Base-by-base conservation (phyloP, 2,329 filamentous ascomycete species). In the Ciborinia camelliae region DNA sequence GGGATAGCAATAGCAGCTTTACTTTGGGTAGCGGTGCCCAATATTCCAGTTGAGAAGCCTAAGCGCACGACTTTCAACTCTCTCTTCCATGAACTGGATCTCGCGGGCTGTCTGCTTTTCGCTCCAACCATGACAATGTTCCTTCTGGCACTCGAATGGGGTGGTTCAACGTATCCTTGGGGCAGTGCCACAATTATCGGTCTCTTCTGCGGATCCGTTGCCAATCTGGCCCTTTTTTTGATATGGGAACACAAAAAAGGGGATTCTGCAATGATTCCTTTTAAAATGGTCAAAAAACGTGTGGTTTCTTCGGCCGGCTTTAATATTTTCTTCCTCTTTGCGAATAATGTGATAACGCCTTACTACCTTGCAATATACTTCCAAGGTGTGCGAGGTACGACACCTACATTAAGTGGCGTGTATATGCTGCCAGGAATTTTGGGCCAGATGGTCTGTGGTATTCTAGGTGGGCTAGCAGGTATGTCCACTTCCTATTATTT, bases 361-460 rank as follows among this genome's bases (percentile, higher is more conserved):
- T 81, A 78, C 71, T 81, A 81, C 64, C 72, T 82, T 12, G 79
- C 81, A 1, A 75, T 82, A 64, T 83, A 80, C 74, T 82, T 83
- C 71, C 80, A 84, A 73, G 76, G 78, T 43, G 77, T 83, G 65
- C 76, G 75, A 64, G 75, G 74, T 15, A 72, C 73, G 52, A 71
- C 67, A 37, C 75, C 78, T 4, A 73, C 73, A 2, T 57, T 72
- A 59, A 77, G 77, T 6, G 79, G 78, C 8, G 73, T 80, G 8
- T 73, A 74, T 58, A 74, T 76, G 35, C 71, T 81, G 30, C 77
- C 80, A 4, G 66, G 75, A 1, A 77, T 79, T 67, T 71, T 82
- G 14, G 66, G 66, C 35, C 69, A 71, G 62, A 67, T 73, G 30
- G 1, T 71, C 0, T 48, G 68, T 37, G 68, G 69, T 23, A 62